Percentiles rank a stretch among this genome's conserved stretches.
Evolutionary conservation across 352 stramenopile genomes (phyloP).

Genomic region (Phytopythium sindhum): DNA sequence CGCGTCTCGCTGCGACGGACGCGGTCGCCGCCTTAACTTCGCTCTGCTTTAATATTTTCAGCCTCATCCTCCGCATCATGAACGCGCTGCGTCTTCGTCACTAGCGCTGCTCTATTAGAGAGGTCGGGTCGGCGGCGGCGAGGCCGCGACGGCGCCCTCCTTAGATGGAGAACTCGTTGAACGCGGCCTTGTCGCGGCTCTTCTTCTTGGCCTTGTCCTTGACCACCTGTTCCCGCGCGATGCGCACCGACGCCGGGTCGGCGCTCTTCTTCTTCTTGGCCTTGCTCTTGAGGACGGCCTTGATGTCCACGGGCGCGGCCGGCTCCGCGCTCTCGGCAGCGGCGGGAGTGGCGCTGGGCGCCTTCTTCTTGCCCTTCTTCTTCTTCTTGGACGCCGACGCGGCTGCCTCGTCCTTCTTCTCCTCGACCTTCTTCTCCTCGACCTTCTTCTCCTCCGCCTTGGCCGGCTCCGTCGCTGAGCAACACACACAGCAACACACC

Average conservation of each 20-base stretch:
- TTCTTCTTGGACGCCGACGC: constrained; percentile 48
- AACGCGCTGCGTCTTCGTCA: background rate
- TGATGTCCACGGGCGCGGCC: constrained; percentile 58
- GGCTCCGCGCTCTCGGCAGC: constrained; percentile 19
- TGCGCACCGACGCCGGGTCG: constrained; percentile 57
- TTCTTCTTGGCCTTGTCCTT: constrained; percentile 74
- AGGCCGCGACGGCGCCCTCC: background rate
- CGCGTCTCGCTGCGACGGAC: no score
- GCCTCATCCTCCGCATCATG: no score
- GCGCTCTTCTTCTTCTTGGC: constrained; percentile 67
- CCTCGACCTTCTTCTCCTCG: constrained; percentile 46
- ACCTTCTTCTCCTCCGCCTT: constrained; percentile 16
- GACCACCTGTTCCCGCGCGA: constrained; percentile 64
- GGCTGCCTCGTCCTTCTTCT: constrained; percentile 23
- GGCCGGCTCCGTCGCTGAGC: constrained; percentile 5
- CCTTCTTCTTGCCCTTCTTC: constrained; percentile 56
- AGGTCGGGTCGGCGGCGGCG: background rate
- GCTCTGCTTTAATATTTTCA: background rate
- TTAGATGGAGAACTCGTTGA: constrained; percentile 84
- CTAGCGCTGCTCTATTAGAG: constrained; percentile 5
- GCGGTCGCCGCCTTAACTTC: background rate
- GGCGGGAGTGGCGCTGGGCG: constrained; percentile 15
- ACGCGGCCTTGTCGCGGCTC: constrained; percentile 69
- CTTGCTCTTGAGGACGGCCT: constrained; percentile 70
- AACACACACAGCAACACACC: background rate